Base-by-base conservation (phyloP, 371 early-diverging fungal genomes). In the Parasitella parasitica region DNA sequence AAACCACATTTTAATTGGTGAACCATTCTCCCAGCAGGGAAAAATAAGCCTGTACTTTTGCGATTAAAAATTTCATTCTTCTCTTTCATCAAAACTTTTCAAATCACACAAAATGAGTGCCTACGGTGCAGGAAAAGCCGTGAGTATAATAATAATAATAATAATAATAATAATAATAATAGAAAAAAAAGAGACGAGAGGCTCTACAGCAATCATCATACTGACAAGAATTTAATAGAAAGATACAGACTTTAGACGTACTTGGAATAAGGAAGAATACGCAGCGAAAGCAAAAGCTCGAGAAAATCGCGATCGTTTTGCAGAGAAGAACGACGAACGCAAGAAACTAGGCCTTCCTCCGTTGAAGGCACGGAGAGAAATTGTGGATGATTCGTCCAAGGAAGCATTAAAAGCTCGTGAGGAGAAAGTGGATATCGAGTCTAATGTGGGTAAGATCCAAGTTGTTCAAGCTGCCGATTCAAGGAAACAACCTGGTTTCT, bases 401-500 rank as follows among this genome's bases (percentile, higher is more conserved):
- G 69, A 72, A 52, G 36, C 69, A 11, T 53, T 81, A 54, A 72
- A 67, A 22, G 57, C 55, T 48, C 75, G 81, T 34, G 78, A 89
- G 28, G 83, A 82, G 37, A 76, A 80, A 36, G 59, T 95, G 8
- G 83, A 89, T 50, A 73, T 96, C 0, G 89, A 89, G 28, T 74
- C 82, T 9, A 88, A 87, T 63, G 76, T 96, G 6, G 93, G 93
- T 62, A 95, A 93, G 69, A 86, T 88, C 0, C 90, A 91, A 66
- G 87, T 96, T 11, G 92, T 95, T 3, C 85, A 89, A 62, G 63
- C 79, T 9, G 84, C 82, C 6, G 75, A 72, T 11, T 57, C 76
- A 0, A 67, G 76, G 43, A 82, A 85, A 53, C 93, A 94, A 70
- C 94, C 96, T 1, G 97, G 97, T 13, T 97, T 90, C 63, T 93